Evolutionary conservation across 352 stramenopile genomes (phyloP), one percentile per base, ranked within the genome.

Genomic region (Phytophthora colocasiae): DNA sequence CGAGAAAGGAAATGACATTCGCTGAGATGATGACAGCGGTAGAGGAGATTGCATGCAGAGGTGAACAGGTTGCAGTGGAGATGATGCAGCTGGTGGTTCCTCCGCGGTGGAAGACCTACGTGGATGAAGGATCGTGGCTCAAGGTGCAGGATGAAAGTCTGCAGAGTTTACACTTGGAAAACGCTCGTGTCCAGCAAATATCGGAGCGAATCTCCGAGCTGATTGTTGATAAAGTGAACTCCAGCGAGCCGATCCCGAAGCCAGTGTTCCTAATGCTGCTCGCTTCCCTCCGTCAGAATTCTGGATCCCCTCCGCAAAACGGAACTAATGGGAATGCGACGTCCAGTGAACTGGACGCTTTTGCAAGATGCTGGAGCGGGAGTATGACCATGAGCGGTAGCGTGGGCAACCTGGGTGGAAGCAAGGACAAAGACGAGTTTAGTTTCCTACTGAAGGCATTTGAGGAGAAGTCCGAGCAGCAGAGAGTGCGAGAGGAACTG

Each of bases 381-480:
- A 81, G 75, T 26, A 81, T 81, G 66, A 75, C 55, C 0, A 75
- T 75, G 74, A 82, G 64, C 15, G 65, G 63, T n/a, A 75, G 68
- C n/a, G 48, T 67, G 11, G 48, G 54, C 12, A 73, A 74, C 45
- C 39, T 77, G 4, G 58, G 66, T 51, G 43, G 53, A 10, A 19
- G 52, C 17, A 77, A 75, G 58, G 66, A 55, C 49, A 89, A 88
- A 39, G 84, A 92, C 39, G 84, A 91, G 48, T 88, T 88, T 53
- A 78, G 65, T 14, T 92, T 90, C 49, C 76, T 92, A 22, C 58
- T 91, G 8, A 85, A 87, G 51, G 80, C 81, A 5, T 92, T 83
- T 54, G 84, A 91, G 31, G 82, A 91, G 46, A 73, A 90, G 15
- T 58, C 68, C 6, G 69, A 82, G 57, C 80, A 89, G 46, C 67